phyloP scores from a whole-genome alignment of 2,329 filamentous ascomycete genomes.

The Sclerotinia sclerotiorum region DNA sequence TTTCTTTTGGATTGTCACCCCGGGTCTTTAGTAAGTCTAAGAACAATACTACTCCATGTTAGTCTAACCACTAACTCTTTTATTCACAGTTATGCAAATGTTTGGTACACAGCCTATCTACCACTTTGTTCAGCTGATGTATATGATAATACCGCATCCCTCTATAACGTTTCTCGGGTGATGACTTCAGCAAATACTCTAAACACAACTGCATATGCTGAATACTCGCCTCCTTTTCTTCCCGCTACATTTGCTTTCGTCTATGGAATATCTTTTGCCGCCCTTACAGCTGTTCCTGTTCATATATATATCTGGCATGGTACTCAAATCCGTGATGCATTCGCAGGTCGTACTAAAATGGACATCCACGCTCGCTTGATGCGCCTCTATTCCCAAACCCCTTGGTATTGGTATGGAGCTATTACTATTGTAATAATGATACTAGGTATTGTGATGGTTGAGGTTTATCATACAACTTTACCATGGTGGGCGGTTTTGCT shows the following conservation, averaged over 20 bases:
- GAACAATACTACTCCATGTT: too few relatives aligned
- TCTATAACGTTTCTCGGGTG: slow-evolving; percentile 65
- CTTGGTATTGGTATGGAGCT: slow-evolving; percentile 55
- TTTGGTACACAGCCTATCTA: slow-evolving; percentile 63
- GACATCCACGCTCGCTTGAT: slow-evolving; percentile 57
- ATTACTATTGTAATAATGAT: slow-evolving; percentile 39
- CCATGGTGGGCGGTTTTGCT: slow-evolving; percentile 55
- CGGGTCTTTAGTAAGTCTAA: slow-evolving; percentile 52
- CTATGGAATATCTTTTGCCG: slow-evolving; percentile 71
- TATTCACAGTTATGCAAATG: slow-evolving; percentile 52
- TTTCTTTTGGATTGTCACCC: slow-evolving; percentile 61
- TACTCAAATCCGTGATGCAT: slow-evolving; percentile 56
- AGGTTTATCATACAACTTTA: slow-evolving; percentile 45
- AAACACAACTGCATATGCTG: slow-evolving; percentile 61
- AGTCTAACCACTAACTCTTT: not conserved
- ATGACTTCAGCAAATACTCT: slow-evolving; percentile 62
- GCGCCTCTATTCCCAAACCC: slow-evolving; percentile 53
- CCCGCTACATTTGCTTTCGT: slow-evolving; percentile 69
- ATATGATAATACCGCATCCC: slow-evolving; percentile 69
- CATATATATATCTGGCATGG: slow-evolving; percentile 68
- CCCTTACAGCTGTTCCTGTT: slow-evolving; percentile 67
- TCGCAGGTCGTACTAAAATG: slow-evolving; percentile 42
- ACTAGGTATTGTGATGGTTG: slow-evolving; percentile 39
- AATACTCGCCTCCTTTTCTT: slow-evolving; percentile 70
- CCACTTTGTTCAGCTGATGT: slow-evolving; percentile 69